Percentiles rank a stretch among this genome's conserved stretches.
Conservation (phyloP, 768 basidiomycete species). For the Termitomyces sp. region DNA sequence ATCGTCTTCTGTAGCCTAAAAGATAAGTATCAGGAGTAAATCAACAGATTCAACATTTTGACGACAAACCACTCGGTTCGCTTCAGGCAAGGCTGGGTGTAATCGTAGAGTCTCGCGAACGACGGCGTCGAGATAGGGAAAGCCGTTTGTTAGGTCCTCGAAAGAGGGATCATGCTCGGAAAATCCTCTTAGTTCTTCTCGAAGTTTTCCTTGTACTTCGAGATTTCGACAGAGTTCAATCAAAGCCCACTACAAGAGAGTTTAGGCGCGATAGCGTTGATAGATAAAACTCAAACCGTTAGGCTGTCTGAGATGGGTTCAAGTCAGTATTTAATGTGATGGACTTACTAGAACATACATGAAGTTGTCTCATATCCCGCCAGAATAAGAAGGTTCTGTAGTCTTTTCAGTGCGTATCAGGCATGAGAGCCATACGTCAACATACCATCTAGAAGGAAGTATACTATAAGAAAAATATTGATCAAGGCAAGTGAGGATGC, state of each 20-base stretch:
- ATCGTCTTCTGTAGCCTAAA: background rate
- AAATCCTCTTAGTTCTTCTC: conserved; percentile 22
- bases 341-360: conserved; percentile 3
- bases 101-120: conserved; percentile 34
- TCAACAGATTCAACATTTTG: background rate
- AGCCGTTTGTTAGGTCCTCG: conserved; percentile 5
- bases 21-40: background rate
- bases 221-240: conserved; percentile 27
- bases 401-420: background rate
- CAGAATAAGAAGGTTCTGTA: conserved; percentile 13
- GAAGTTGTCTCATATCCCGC: conserved; percentile 19
- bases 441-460: conserved; percentile 15
- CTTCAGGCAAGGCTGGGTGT: conserved; percentile 28
- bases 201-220: conserved; percentile 24
- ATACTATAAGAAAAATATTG: background rate
- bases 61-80: conserved; percentile 2
- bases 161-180: conserved; percentile 1
- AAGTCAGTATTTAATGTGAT: background rate
- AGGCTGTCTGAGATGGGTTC: background rate
- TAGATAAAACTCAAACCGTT: background rate
- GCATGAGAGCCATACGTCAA: background rate
- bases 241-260: conserved; percentile 25
- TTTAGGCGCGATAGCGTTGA: background rate
- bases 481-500: background rate
- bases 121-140: conserved; percentile 22